Evolutionary conservation across 1,139 yeast genomes (phyloP), one percentile per base, ranked within the genome.

Genomic region (Kurtzmaniella quercitrusa): DNA sequence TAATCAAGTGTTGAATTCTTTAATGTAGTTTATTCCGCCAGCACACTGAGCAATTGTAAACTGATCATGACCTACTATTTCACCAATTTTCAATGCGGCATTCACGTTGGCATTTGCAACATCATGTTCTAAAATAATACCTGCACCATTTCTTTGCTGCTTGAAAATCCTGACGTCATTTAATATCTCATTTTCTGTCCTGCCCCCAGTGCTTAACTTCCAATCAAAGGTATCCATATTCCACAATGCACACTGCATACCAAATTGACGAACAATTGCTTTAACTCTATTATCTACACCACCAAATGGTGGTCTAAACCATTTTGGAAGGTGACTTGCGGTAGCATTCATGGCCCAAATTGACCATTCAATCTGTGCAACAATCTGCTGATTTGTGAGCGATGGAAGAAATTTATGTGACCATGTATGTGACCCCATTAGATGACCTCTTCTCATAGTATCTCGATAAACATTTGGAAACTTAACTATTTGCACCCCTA

Each of bases 291-390:
- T 84, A 63, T 91, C 98, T 38, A 87, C 73, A 0, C 96, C 97
- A 0, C 98, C 98, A 60, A 88, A 91, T 0, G 98, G 98, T 0
- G 98, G 98, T 48, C 98, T 74, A 61, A 87, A 91, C 85, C 93
- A 93, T 55, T 84, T 84, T 12, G 98, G 98, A n/a, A 87, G 60
- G 54, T 89, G 93, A 18, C 82, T 73, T 0, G 88, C 86, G 0
- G 98, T 89, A 2, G 97, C 96, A 64, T 93, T 89, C 94, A 89
- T 88, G 5, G 97, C 96, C 98, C 98, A 91, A 33, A 89, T 81
- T 1, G 95, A 84, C 98, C 98, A 91, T 63, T 91, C 84, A 38
- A 91, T 66, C 60, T 91, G 96, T 0, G 97, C 96, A 46, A 86
- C 81, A 17, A 91, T 79, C 48, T 88, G 78, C 60, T 88, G 93